Evolutionary conservation across 352 stramenopile genomes (phyloP).

Genomic region (Stephanocyclus meneghinianus): DNA sequence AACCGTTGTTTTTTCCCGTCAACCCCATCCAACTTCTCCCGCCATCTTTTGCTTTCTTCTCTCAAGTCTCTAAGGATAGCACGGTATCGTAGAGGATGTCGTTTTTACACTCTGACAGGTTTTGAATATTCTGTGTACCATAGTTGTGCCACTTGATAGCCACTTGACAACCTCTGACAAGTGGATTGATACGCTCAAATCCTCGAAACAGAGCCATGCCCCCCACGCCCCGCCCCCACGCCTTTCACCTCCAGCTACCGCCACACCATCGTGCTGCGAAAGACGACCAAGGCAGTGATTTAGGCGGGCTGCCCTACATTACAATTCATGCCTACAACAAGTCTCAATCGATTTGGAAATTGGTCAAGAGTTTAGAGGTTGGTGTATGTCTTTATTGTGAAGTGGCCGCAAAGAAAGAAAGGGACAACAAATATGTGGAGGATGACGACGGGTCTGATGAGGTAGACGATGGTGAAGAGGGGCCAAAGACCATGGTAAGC

Average conservation of each 20-base stretch:
- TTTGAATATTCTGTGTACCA: too few species aligned
- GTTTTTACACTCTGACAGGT: too few species aligned
- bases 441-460: constrained; percentile 33
- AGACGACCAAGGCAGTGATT: neutral
- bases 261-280: neutral
- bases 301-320: constrained; percentile 55
- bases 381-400: constrained; percentile 15
- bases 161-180: too few species aligned
- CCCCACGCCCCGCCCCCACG: neutral
- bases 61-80: too few species aligned
- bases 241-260: constrained; percentile 9
- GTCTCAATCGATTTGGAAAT: constrained; percentile 52
- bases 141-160: too few species aligned
- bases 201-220: neutral
- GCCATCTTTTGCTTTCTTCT: too few species aligned
- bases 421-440: neutral
- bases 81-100: too few species aligned
- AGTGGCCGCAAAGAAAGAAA: constrained; percentile 11
- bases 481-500: constrained; percentile 18
- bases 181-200: too few species aligned
- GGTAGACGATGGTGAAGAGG: constrained; percentile 31
- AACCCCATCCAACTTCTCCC: too few species aligned
- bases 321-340: constrained; percentile 74
- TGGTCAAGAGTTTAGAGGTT: constrained; percentile 66
- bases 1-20: too few species aligned